Percentiles rank a stretch among this genome's conserved stretches.
phyloP scores from a whole-genome alignment of 164 flowering plant species.

The Vitis riparia region DNA sequence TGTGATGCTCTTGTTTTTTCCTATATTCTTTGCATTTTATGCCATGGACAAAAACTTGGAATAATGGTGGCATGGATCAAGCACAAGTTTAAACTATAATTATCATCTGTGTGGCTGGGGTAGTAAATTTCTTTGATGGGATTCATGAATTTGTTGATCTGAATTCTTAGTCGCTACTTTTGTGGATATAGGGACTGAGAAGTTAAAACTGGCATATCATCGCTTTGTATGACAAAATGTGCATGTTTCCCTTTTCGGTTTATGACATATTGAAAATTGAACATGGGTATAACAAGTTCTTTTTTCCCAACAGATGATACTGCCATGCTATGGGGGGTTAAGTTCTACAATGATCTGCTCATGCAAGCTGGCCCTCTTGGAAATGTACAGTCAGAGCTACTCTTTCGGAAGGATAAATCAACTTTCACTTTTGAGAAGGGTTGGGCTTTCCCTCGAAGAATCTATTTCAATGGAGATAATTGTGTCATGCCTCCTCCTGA shows the following conservation, averaged over 20 bases:
- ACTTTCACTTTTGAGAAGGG: conserved; percentile 59
- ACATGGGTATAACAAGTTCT: neutral
- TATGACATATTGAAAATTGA: neutral
- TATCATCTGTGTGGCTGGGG: too few relatives aligned
- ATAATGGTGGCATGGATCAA: too few relatives aligned
- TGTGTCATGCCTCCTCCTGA: conserved; percentile 70
- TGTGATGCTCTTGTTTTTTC: neutral
- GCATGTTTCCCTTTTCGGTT: neutral
- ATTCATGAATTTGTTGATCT: neutral
- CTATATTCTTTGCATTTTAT: conserved; percentile 1
- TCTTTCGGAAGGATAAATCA: conserved; percentile 43
- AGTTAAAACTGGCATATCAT: too few relatives aligned
- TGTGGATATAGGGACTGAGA: too few relatives aligned
- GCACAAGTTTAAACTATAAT: too few relatives aligned
- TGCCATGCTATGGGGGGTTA: conserved; percentile 57
- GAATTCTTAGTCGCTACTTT: too few relatives aligned
- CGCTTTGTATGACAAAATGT: too few relatives aligned
- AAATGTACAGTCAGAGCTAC: conserved; percentile 62
- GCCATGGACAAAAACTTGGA: neutral
- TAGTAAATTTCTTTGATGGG: too few relatives aligned
- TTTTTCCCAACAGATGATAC: conserved; percentile 48
- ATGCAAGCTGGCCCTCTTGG: conserved; percentile 60
- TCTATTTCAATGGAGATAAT: conserved; percentile 66
- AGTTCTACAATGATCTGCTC: conserved; percentile 59
- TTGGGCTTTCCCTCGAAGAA: conserved; percentile 62